Evolutionary conservation across 2,329 filamentous ascomycete genomes (phyloP).

Genomic region (Cladosporium halotolerans): DNA sequence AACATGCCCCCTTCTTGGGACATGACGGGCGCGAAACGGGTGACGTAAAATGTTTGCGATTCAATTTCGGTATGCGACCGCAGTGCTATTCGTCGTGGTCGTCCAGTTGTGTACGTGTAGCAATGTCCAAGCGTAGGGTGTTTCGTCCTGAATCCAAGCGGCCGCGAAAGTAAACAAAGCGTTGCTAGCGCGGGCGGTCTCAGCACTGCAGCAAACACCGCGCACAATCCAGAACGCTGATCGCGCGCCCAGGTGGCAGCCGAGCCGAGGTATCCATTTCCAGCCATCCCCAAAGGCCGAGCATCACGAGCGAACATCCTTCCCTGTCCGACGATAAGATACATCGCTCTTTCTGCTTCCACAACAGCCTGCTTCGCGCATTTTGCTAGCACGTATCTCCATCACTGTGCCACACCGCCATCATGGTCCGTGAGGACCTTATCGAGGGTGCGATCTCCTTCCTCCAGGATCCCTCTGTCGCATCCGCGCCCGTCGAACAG

Average conservation of each 20-base stretch:
- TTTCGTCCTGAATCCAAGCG: background rate
- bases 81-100: background rate
- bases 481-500: slow-evolving; percentile 84
- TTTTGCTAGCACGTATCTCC: background rate
- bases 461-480: slow-evolving; percentile 88
- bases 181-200: background rate
- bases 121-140: background rate
- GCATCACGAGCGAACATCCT: background rate
- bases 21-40: slow-evolving; percentile 48
- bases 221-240: background rate
- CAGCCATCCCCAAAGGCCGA: slow-evolving; percentile 7
- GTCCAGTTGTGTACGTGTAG: background rate
- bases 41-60: no score
- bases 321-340: background rate
- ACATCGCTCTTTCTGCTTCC: background rate
- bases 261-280: background rate
- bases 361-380: background rate
- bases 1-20: slow-evolving; percentile 83
- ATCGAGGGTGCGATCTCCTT: slow-evolving; percentile 66
- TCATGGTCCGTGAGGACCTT: slow-evolving; percentile 90
- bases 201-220: no score
- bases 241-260: background rate
- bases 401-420: slow-evolving; percentile 33
- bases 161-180: slow-evolving; percentile 11
- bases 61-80: background rate